A percentile compares a stretch with the other conserved stretches of the same genome.
Conservation (phyloP, 2,329 filamentous ascomycete genomes). For the Gnomoniopsis sp. region DNA sequence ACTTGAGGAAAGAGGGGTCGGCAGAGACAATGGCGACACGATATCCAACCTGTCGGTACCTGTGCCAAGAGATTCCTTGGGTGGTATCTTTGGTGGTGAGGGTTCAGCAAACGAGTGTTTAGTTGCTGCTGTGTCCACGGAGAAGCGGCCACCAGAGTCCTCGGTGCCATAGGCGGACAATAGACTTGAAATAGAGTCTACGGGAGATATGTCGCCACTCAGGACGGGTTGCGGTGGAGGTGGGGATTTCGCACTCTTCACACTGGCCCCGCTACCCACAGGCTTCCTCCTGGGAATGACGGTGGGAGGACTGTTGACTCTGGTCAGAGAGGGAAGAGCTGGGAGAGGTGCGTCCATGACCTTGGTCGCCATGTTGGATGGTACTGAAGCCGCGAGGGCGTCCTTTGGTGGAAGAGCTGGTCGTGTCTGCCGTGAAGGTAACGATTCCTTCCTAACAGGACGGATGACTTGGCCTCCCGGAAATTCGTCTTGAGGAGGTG, state of each 20-base stretch:
- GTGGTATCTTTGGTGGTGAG: slow-evolving; percentile 11
- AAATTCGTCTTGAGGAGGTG: slow-evolving; percentile 34
- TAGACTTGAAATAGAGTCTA: slow-evolving; percentile 51
- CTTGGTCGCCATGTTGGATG: slow-evolving; percentile 10
- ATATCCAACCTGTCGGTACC: slow-evolving; percentile 1
- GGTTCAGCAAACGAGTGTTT: slow-evolving; percentile 11
- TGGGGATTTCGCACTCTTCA: slow-evolving; percentile 4
- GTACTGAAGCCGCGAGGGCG: not conserved
- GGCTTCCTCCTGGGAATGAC: slow-evolving; percentile 15
- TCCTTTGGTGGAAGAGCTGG: slow-evolving; percentile 18
- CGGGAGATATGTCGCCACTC: slow-evolving; percentile 32
- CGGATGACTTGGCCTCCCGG: not conserved
- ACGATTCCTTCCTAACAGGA: slow-evolving; percentile 15
- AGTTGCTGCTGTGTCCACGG: slow-evolving; percentile 13
- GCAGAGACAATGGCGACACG: slow-evolving; percentile 11
- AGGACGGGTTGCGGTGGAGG: slow-evolving; percentile 21
- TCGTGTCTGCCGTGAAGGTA: slow-evolving; percentile 17
- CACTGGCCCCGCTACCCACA: slow-evolving; percentile 9
- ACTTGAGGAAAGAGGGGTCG: slow-evolving; percentile 13
- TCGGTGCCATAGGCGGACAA: slow-evolving; percentile 47
- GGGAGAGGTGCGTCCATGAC: slow-evolving; percentile 11
- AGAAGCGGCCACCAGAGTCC: slow-evolving; percentile 8
- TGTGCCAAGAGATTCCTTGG: slow-evolving; percentile 5
- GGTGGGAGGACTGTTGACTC: slow-evolving; percentile 13
- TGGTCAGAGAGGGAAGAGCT: slow-evolving; percentile 6